Base-by-base conservation (phyloP, 345 rosid species). In the Brassica juncea region DNA sequence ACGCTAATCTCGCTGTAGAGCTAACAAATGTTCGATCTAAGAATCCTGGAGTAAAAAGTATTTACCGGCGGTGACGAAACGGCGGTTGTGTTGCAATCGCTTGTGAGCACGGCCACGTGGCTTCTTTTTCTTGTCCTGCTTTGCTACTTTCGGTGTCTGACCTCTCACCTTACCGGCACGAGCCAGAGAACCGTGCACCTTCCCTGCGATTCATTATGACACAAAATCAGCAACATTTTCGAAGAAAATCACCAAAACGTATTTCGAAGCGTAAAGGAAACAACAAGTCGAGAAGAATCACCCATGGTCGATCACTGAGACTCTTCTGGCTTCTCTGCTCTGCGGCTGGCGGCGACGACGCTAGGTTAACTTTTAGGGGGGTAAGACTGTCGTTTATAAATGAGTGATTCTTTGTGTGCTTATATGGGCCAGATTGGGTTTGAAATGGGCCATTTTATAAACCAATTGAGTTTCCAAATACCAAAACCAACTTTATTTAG, bases 61-160 rank as follows among this genome's bases (percentile, higher is more conserved):
- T 8, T 8, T 52, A 70, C 73, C 73, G 28, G 73, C 73, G 44
- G 73, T 70, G 62, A 70, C 73, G 73, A 70, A 70, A 30, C 73
- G 62, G 15, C 73, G 73, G 44, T 70, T 70, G 62, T 70, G 73
- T 52, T 70, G 73, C 73, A 70, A 8, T 11, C 73, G 1, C 44
- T 70, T 70, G 73, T 70, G 73, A 52, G 73, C 73, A 70, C 73
- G 73, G 27, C 73, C 73, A 70, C 73, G 73, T 0, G 73, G 73
- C 73, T 70, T 9, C 73, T 70, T 70, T 62, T 70, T 70, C 62
- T 69, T 69, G 27, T 69, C 72, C 39, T 69, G 72, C 72, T 69
- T 69, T 2, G 72, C 72, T 0, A 69, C 72, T 69, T 69, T 69
- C 0, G 72, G 72, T 8, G 72, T 69, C 72, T 69, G 72, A 69